Conservation (phyloP, 768 basidiomycete genomes). For the Holtermannia corniformis region DNA sequence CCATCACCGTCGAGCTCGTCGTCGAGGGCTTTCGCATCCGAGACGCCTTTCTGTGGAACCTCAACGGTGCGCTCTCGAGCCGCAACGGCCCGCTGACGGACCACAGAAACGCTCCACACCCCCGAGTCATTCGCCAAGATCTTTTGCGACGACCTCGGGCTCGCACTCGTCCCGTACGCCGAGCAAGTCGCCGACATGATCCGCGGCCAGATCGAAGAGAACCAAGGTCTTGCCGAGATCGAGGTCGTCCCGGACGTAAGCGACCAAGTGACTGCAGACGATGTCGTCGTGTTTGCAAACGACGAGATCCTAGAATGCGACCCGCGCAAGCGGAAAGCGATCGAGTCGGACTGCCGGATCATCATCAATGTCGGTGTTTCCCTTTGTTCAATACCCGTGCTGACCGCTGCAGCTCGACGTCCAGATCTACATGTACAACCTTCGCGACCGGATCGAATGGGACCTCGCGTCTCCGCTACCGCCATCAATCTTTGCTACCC, state of each 20-base stretch:
- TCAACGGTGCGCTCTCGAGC: constrained; percentile 49
- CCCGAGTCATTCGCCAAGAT: constrained; percentile 75
- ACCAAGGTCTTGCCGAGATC: constrained; percentile 69
- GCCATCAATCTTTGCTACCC: constrained; percentile 70
- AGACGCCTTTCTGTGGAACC: constrained; percentile 93
- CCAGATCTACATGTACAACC: constrained; percentile 82
- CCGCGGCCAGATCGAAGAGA: constrained; percentile 80
- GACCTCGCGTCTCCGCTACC: constrained; percentile 74
- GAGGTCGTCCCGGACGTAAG: constrained; percentile 31
- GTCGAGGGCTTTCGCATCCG: constrained; percentile 82
- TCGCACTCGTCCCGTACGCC: constrained; percentile 57
- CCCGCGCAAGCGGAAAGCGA: constrained; percentile 13
- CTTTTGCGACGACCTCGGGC: constrained; percentile 80
- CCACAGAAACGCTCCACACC: constrained; percentile 59
- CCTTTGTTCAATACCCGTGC: not conserved
- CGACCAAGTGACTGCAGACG: constrained; percentile 40
- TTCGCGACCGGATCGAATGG: constrained; percentile 97
- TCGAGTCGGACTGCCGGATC: constrained; percentile 43
- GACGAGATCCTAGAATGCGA: constrained; percentile 45
- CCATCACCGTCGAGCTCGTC: constrained; percentile 91
- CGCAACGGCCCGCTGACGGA: not conserved
- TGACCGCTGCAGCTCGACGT: constrained; percentile 74
- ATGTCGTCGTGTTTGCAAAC: constrained; percentile 29
- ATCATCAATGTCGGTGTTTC: constrained; percentile 46
- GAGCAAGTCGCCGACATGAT: constrained; percentile 80